phyloP scores from a whole-genome alignment of 352 stramenopile genomes.

The Phytophthora meadii region DNA sequence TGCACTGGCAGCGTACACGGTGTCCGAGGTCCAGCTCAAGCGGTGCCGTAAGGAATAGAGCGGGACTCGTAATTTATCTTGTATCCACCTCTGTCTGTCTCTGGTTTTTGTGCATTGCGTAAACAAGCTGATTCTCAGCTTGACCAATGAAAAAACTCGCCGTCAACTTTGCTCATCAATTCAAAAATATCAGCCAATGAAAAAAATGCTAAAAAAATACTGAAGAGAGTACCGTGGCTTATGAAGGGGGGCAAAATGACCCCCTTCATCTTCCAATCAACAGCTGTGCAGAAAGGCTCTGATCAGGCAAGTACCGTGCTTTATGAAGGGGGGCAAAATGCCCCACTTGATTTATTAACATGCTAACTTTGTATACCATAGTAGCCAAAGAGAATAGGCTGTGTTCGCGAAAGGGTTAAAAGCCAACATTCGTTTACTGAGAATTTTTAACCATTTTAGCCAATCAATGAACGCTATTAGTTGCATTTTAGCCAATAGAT shows the following conservation, averaged over 20 bases:
- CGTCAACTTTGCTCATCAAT: background rate
- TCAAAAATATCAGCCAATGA: background rate
- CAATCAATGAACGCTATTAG: too few relatives aligned
- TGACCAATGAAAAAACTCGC: background rate
- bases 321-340: constrained; percentile 2
- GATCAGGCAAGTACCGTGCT: background rate
- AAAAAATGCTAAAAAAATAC: background rate
- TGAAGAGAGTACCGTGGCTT: constrained; percentile 1
- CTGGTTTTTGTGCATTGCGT: background rate
- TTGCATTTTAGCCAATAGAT: too few relatives aligned
- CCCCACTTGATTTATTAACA: background rate
- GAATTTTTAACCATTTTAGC: too few relatives aligned
- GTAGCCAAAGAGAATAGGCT: too few relatives aligned
- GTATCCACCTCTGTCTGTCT: background rate
- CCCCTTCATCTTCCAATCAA: background rate
- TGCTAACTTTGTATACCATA: background rate
- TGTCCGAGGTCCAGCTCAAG: too few relatives aligned
- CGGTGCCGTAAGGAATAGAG: background rate
- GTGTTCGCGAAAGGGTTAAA: too few relatives aligned
- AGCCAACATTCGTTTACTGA: too few relatives aligned
- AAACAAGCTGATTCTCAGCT: background rate
- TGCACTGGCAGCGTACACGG: too few relatives aligned
- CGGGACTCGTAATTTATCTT: constrained; percentile 1
- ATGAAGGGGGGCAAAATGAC: background rate
- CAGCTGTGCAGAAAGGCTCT: background rate